Percentiles rank a stretch among this genome's conserved stretches.
Evolutionary conservation across 345 rosid species (phyloP).

Genomic region (Citrus australasica): DNA sequence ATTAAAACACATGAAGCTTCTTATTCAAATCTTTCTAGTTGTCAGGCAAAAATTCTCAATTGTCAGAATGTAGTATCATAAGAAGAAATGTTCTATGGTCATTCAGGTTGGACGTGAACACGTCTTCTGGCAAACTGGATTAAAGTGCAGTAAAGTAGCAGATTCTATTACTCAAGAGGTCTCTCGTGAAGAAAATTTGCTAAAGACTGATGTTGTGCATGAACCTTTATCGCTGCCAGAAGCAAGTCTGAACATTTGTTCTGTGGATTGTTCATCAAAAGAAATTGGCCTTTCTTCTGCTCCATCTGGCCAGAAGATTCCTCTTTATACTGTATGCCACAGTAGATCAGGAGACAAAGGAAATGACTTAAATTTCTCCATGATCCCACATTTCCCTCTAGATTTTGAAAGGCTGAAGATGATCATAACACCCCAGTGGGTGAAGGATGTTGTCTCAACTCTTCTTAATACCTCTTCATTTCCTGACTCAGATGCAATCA

Average conservation of each 20-base stretch:
- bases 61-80: not conserved
- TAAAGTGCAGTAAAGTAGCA: constrained; percentile 25
- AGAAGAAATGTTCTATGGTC: constrained; percentile 15
- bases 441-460: constrained; percentile 52
- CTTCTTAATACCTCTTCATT: constrained; percentile 49
- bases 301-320: constrained; percentile 50
- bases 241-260: constrained; percentile 14
- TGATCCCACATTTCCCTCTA: constrained; percentile 63
- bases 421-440: constrained; percentile 69
- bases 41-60: not conserved
- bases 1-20: not conserved
- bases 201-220: constrained; percentile 16
- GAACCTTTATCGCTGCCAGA: constrained; percentile 13
- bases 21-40: not conserved
- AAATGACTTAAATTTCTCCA: constrained; percentile 72
- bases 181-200: constrained; percentile 11
- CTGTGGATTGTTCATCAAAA: constrained; percentile 3
- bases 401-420: constrained; percentile 61
- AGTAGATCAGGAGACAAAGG: constrained; percentile 88
- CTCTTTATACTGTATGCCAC: constrained; percentile 68
- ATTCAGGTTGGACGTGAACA: constrained; percentile 61
- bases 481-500: constrained; percentile 28
- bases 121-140: constrained; percentile 60
- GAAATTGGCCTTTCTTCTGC: constrained; percentile 39
- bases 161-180: constrained; percentile 12